phyloP scores from a whole-genome alignment of 306 rosid genomes.

The Lagenaria siceraria region DNA sequence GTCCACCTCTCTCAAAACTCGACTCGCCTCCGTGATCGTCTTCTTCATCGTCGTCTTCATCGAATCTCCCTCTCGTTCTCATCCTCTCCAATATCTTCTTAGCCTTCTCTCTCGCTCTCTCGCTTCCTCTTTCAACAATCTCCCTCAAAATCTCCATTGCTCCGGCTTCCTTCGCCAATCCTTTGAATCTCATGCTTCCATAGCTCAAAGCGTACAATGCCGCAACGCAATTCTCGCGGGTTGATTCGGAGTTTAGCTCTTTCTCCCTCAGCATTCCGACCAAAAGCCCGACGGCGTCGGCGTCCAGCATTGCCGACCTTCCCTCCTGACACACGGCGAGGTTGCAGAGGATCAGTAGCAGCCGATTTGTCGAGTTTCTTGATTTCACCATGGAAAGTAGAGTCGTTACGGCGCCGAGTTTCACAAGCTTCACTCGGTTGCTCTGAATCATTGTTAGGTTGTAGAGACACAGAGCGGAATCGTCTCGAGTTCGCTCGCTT shows the following conservation, averaged over 20 bases:
- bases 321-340: conserved; percentile 63
- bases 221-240: conserved; percentile 78
- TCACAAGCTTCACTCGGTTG: conserved; percentile 69
- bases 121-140: conserved; percentile 60
- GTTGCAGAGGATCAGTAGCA: conserved; percentile 58
- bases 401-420: conserved; percentile 44
- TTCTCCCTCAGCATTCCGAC: conserved; percentile 41
- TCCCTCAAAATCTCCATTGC: conserved; percentile 61
- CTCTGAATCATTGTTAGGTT: conserved; percentile 60
- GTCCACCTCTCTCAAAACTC: conserved; percentile 1
- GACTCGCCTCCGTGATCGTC: background rate
- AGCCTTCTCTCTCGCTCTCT: conserved; percentile 73
- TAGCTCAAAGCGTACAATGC: conserved; percentile 72
- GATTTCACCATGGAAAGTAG: conserved; percentile 38
- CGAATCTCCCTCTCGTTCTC: conserved; percentile 15
- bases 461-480: conserved; percentile 75
- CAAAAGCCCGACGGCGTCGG: conserved; percentile 52
- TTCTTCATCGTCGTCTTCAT: background rate
- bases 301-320: conserved; percentile 65
- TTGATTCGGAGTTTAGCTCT: conserved; percentile 46
- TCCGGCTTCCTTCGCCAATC: conserved; percentile 67
- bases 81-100: conserved; percentile 49
- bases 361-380: conserved; percentile 32
- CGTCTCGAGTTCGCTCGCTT: conserved; percentile 60
- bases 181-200: conserved; percentile 70